Evolutionary conservation across 179 eudicot species (phyloP), one percentile per base, ranked within the genome.

Genomic region (Silene noctiflora): DNA sequence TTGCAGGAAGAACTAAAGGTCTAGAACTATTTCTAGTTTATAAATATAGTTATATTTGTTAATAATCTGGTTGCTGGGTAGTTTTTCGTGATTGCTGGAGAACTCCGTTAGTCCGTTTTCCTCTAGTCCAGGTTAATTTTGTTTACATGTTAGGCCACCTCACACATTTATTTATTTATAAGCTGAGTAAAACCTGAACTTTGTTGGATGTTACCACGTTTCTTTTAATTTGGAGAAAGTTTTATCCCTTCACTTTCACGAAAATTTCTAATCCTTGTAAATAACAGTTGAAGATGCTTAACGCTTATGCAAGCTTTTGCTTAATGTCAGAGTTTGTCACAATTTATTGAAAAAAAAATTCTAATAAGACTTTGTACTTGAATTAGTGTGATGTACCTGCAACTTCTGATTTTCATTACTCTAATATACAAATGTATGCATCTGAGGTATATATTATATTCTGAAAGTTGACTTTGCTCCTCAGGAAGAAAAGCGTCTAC

Each of bases 1-100:
- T 85, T 95, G 79, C 97, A 87, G 86, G 93, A 93, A 80, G 97
- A 89, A 76, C 77, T 95, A 77, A 87, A 84, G 91, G 99, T 95
- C 87, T 66, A 12, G 55, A 69, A 13, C 16, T 77, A 58, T 62
- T 25, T 46, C 22, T 62, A 5, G 63, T 58, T 69, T 48, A 13
- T 12, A 27, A 61, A 6, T 69, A 60, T n/a, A 42, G 60, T 27
- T 76, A 12, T 21, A 21, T 21, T 25, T 29, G 1, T 60, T 10
- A 29, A 22, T 16, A 3, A 20, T 42, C 17, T 11, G 55, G 33
- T 25, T 46, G 42, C 35, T 19, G 44, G 74, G n/a, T 6, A 2
- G n/a, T 20, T 11, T 25, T 51, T 22, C 12, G 10, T 42, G 13
- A 25, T 21, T 66, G 64, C 63, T 75, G 17, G n/a, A 10, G 56